phyloP scores from a whole-genome alignment of 2,329 filamentous ascomycete species.

The Exophiala alcalophila region DNA sequence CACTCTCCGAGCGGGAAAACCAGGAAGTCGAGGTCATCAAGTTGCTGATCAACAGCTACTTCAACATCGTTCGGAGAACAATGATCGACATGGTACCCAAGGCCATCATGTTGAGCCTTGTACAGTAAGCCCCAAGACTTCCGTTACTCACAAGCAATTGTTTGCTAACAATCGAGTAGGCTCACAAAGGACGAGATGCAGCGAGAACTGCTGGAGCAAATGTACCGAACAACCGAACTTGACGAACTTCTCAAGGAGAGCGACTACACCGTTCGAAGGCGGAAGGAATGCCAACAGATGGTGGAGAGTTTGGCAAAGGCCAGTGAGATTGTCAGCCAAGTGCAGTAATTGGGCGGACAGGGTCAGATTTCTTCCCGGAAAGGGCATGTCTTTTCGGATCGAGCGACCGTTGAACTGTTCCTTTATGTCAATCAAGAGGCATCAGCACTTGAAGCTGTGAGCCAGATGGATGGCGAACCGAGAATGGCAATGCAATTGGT shows the following conservation, averaged over 20 bases:
- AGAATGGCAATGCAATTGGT: background rate
- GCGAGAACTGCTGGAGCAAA: constrained; percentile 89
- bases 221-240: constrained; percentile 88
- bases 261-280: constrained; percentile 88
- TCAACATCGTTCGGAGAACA: constrained; percentile 94
- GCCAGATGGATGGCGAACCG: background rate
- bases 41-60: constrained; percentile 93
- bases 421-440: background rate
- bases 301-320: constrained; percentile 87
- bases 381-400: background rate
- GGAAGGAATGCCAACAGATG: constrained; percentile 99
- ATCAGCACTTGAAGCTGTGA: background rate
- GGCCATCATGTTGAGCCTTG: constrained; percentile 95
- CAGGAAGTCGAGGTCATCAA: constrained; percentile 99
- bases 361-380: background rate
- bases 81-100: constrained; percentile 99
- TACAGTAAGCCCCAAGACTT: constrained; percentile 66
- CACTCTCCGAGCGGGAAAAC: constrained; percentile 85
- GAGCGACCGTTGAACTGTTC: background rate
- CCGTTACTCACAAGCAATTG: constrained; percentile 1
- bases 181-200: constrained; percentile 99
- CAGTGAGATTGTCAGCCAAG: constrained; percentile 89
- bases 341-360: constrained; percentile 46
- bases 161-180: constrained; percentile 48
- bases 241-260: constrained; percentile 97